phyloP scores from a whole-genome alignment of 371 early-diverging fungal genomes.

The Apophysomyces variabilis region DNA sequence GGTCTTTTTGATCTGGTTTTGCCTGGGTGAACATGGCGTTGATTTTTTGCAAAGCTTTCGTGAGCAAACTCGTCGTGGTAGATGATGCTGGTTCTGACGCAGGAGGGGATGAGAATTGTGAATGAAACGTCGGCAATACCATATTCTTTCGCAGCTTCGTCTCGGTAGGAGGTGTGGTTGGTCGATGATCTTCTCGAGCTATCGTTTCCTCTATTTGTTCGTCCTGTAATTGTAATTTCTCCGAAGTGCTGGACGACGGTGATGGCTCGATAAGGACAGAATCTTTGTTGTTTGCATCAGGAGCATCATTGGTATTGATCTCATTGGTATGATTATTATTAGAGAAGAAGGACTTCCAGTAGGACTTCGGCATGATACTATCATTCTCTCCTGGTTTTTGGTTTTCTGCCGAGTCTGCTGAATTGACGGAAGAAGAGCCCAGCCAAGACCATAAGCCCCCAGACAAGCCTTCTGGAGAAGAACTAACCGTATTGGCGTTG shows the following conservation, averaged over 20 bases:
- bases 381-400: neutral
- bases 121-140: constrained; percentile 37
- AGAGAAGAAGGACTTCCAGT: constrained; percentile 12
- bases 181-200: neutral
- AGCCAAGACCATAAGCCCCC: neutral
- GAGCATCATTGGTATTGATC: neutral
- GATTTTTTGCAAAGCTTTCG: constrained; percentile 22
- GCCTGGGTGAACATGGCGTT: constrained; percentile 25
- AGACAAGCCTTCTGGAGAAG: neutral
- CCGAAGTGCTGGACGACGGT: neutral
- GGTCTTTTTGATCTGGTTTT: neutral
- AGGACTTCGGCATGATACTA: neutral
- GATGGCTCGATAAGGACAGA: neutral
- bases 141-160: constrained; percentile 20
- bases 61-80: constrained; percentile 15
- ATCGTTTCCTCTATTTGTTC: constrained; percentile 3
- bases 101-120: constrained; percentile 22
- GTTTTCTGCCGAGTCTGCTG: neutral
- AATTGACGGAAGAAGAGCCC: neutral
- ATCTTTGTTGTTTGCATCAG: neutral
- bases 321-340: neutral
- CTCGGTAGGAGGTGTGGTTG: neutral
- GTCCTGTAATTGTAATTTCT: neutral
- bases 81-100: neutral
- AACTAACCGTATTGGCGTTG: too few species aligned